These are phyloP conservation scores for Physocladia obscura DNA, from an alignment of 192 early-diverging fungal species.

Conservation along the genomic window DNA sequence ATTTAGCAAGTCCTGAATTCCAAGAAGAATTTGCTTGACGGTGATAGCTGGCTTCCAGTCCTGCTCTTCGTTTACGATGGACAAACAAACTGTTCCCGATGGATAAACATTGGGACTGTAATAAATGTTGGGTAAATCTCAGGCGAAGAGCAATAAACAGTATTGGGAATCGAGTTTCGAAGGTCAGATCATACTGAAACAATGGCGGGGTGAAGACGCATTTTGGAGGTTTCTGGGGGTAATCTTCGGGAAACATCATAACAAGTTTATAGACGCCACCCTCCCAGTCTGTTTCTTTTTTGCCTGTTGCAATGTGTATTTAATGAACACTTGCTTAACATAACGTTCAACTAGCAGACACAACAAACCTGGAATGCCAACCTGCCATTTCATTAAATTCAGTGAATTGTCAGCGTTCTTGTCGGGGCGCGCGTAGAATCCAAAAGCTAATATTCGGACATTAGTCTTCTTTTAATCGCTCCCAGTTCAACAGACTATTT, in stretches of 20 bases:
- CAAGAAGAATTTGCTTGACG: slow-evolving; percentile 94
- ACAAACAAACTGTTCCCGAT: slow-evolving; percentile 94
- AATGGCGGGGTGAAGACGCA: slow-evolving; percentile 49
- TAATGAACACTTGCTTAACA: too few relatives aligned
- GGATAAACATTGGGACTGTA: slow-evolving; percentile 89
- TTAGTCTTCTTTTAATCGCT: too few relatives aligned
- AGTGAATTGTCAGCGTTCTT: slow-evolving; percentile 78
- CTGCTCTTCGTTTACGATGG: slow-evolving; percentile 93
- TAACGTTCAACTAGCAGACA: too few relatives aligned
- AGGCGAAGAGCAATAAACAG: background rate
- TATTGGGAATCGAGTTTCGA: background rate
- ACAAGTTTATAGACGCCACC: slow-evolving; percentile 81
- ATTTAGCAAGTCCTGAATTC: slow-evolving; percentile 85
- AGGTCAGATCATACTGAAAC: slow-evolving; percentile 38
- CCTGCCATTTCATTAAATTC: slow-evolving; percentile 83
- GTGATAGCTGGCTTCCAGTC: slow-evolving; percentile 80
- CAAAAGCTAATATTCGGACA: slow-evolving; percentile 51
- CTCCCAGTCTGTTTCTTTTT: slow-evolving; percentile 71
- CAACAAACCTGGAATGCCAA: slow-evolving; percentile 71
- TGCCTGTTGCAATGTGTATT: slow-evolving; percentile 47
- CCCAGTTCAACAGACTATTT: too few relatives aligned
- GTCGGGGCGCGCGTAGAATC: slow-evolving; percentile 88
- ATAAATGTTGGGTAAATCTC: too few relatives aligned
- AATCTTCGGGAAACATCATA: slow-evolving; percentile 73
- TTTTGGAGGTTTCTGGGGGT: slow-evolving; percentile 85